Conservation (phyloP, 2,329 filamentous ascomycete species). For the Spiromastix sp. region DNA sequence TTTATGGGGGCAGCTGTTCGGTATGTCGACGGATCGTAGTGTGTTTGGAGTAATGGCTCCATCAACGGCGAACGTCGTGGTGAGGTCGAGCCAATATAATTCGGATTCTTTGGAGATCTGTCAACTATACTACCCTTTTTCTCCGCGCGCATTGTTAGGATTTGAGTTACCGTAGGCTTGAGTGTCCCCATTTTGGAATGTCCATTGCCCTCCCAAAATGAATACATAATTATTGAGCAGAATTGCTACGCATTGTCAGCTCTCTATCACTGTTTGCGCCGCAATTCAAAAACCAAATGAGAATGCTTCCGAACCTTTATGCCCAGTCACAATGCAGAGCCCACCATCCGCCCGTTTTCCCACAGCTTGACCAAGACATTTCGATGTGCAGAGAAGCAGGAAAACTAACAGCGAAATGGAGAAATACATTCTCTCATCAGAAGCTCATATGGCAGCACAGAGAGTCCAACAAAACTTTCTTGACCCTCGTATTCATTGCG, state of each 20-base stretch:
- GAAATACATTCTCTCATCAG: too few relatives aligned
- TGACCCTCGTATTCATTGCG: too few relatives aligned
- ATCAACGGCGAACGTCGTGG: conserved; percentile 4
- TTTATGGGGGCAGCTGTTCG: conserved; percentile 1
- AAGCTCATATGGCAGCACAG: too few relatives aligned
- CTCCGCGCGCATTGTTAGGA: neutral
- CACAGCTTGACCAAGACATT: too few relatives aligned
- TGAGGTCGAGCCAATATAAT: conserved; percentile 5
- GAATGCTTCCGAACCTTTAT: too few relatives aligned
- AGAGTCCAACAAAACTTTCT: too few relatives aligned
- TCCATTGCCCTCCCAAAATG: conserved; percentile 3
- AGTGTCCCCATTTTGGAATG: conserved; percentile 1
- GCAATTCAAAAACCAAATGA: too few relatives aligned
- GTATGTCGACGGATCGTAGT: neutral
- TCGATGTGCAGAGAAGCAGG: too few relatives aligned
- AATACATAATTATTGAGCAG: conserved; percentile 4
- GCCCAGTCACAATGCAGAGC: neutral
- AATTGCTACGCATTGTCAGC: conserved; percentile 1
- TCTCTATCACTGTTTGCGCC: neutral
- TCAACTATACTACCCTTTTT: neutral
- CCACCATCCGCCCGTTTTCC: neutral
- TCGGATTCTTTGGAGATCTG: conserved; percentile 1
- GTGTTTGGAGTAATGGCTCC: conserved; percentile 2
- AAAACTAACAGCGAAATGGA: too few relatives aligned
- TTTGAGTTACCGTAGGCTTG: conserved; percentile 1